Evolutionary conservation across 768 basidiomycete species (phyloP).

Genomic region (Phylloporus sp.): DNA sequence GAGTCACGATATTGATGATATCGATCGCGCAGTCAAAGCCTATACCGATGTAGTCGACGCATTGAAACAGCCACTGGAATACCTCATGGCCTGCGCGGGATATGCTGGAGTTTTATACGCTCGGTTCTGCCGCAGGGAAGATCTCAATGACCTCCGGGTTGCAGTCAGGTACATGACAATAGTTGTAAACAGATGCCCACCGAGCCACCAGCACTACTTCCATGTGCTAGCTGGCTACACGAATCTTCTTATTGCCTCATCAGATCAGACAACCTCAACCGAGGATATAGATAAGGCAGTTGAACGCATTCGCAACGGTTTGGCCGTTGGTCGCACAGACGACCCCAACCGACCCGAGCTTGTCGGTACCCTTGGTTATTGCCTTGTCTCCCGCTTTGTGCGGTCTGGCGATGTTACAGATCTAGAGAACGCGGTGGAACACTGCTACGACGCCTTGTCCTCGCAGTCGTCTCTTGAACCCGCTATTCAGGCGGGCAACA

Average conservation of each 20-base stretch:
- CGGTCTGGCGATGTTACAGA: slow-evolving; percentile 17
- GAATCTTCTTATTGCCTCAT: slow-evolving; percentile 10
- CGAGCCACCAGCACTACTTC: slow-evolving; percentile 2
- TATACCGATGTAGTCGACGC: slow-evolving; percentile 9
- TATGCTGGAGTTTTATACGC: slow-evolving; percentile 2
- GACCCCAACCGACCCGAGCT: slow-evolving; percentile 1
- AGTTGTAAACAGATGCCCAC: slow-evolving; percentile 4
- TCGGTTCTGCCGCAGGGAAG: slow-evolving; percentile 9
- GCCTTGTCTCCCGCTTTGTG: slow-evolving; percentile 16
- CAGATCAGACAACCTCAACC: slow-evolving; percentile 7
- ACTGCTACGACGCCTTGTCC: slow-evolving; percentile 9
- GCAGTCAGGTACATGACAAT: slow-evolving; percentile 9
- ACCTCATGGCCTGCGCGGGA: slow-evolving; percentile 2
- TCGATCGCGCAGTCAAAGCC: slow-evolving; percentile 9
- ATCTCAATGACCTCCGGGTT: slow-evolving; percentile 10
- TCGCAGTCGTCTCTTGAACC: slow-evolving; percentile 3
- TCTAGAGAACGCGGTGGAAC: slow-evolving; percentile 24
- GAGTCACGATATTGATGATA: slow-evolving; percentile 12
- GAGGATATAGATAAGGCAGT: slow-evolving; percentile 17
- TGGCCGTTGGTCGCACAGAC: slow-evolving; percentile 4
- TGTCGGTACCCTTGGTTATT: slow-evolving; percentile 11
- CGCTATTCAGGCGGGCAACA: neutral
- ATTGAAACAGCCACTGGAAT: slow-evolving; percentile 4
- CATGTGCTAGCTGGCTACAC: slow-evolving; percentile 3
- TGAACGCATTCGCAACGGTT: slow-evolving; percentile 5